These are phyloP conservation scores for Vittaforma corneae DNA, from an alignment of 371 early-diverging fungal species.

Conservation along the genomic window DNA sequence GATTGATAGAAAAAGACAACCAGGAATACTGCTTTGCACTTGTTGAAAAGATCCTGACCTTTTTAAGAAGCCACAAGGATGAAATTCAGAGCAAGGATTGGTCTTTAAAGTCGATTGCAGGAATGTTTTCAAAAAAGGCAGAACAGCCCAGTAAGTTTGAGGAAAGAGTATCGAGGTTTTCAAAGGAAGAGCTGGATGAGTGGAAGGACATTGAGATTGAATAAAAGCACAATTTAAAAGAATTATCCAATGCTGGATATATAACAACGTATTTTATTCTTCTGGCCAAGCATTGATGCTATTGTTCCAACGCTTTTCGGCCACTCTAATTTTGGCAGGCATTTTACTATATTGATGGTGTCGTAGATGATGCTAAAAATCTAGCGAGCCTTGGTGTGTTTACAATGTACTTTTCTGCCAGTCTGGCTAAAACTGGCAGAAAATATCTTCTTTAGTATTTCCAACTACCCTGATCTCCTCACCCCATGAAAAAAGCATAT, in stretches of 20 bases:
- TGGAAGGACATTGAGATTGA: too few species aligned
- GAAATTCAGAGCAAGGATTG: conserved; percentile 40
- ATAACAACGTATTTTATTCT: too few species aligned
- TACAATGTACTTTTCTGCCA: background rate
- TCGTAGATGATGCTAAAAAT: too few species aligned
- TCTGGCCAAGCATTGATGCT: too few species aligned
- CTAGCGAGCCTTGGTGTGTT: too few species aligned
- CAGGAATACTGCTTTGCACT: conserved; percentile 36
- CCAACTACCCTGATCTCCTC: conserved; percentile 25
- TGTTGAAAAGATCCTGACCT: conserved; percentile 37
- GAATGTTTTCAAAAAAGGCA: conserved; percentile 25
- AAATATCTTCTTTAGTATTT: conserved; percentile 11
- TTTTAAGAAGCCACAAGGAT: conserved; percentile 34
- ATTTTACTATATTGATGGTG: too few species aligned
- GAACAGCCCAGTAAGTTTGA: background rate
- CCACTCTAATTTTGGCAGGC: too few species aligned
- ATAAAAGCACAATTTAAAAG: too few species aligned
- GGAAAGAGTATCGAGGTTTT: too few species aligned
- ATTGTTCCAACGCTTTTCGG: too few species aligned
- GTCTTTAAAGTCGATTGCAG: conserved; percentile 23
- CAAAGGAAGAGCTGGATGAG: too few species aligned
- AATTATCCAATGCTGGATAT: too few species aligned
- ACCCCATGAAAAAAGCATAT: conserved; percentile 57
- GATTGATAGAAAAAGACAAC: conserved; percentile 28
- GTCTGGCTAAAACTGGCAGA: conserved; percentile 4